Base-by-base conservation (phyloP, 2,329 filamentous ascomycete genomes). In the Penicillium sp. region DNA sequence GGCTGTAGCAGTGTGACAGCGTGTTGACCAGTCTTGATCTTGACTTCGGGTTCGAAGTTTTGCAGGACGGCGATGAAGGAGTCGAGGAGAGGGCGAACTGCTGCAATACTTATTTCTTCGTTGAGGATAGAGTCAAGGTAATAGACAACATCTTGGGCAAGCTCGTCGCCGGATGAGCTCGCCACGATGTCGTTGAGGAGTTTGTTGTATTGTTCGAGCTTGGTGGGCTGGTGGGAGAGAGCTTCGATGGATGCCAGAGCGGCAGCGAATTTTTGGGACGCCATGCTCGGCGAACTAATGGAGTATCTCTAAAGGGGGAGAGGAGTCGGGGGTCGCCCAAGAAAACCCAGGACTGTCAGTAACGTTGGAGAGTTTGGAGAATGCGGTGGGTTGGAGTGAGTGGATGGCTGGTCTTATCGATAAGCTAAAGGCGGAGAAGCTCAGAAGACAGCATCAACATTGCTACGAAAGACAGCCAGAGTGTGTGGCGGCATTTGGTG, bases 21-120 rank as follows among this genome's bases (percentile, higher is more conserved):
- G 72, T 90, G 86, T 69, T 86, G 83, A 68, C 90, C 92, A 49
- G 92, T 89, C 65, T 88, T 85, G 69, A 96, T 89, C 78, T 89
- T 89, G 62, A 88, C 80, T 60, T 90, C 86, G 15, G 78, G 58
- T 14, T 72, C 68, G 57, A 79, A 73, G 66, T 86, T 83, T 39
- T 83, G 75, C 58, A 92, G 80, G 20, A 78, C 76, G 61, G 84
- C 79, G 67, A 96, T 88, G 71, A 96, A 91, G 58, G 81, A 78
- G 57, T 84, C 82, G 62, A 96, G 86, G 12, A 95, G 83, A 15
- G 86, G 83, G 5, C 91, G 86, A 5, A 90, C 87, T 34, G 88
- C 83, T n/a, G 95, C 90, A 67, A 94, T 88, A 69, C 90, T 90
- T 55, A 93, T 83, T 22, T 83, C 83, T 68, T 90, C 87, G 64